Conservation (phyloP, 176 grass and related monocot genomes). For the Musa troglodytarum region DNA sequence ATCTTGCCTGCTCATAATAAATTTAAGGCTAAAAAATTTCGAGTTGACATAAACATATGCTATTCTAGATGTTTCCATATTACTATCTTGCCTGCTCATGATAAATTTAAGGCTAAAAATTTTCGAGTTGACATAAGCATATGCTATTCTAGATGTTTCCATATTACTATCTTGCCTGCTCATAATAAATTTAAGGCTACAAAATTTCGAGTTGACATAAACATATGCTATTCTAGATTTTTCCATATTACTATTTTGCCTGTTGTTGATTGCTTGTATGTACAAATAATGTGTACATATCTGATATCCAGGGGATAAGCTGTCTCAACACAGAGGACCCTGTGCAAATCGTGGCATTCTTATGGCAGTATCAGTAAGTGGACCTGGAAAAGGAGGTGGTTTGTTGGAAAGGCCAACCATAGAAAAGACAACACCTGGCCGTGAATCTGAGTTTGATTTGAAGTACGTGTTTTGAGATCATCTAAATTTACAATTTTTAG, state of each 20-base stretch:
- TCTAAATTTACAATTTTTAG: neutral
- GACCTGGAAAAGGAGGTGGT: constrained; percentile 81
- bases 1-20: too few relatives aligned
- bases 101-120: too few relatives aligned
- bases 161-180: neutral
- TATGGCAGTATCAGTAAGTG: constrained; percentile 41
- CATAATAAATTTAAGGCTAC: neutral
- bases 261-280: neutral
- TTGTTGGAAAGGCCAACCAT: constrained; percentile 71
- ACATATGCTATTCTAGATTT: too few relatives aligned
- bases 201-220: neutral
- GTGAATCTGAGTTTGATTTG: constrained; percentile 80
- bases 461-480: constrained; percentile 35
- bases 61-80: too few relatives aligned
- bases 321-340: constrained; percentile 32
- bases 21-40: too few relatives aligned
- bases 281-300: neutral
- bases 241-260: neutral
- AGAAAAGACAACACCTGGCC: constrained; percentile 77
- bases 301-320: constrained; percentile 44
- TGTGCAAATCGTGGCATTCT: constrained; percentile 35
- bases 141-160: too few relatives aligned
- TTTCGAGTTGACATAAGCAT: too few relatives aligned
- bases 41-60: too few relatives aligned
- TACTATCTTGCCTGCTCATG: neutral